Conservation (phyloP, 1,139 yeast genomes). For the Hemisphaericaspora xylofermentans region DNA sequence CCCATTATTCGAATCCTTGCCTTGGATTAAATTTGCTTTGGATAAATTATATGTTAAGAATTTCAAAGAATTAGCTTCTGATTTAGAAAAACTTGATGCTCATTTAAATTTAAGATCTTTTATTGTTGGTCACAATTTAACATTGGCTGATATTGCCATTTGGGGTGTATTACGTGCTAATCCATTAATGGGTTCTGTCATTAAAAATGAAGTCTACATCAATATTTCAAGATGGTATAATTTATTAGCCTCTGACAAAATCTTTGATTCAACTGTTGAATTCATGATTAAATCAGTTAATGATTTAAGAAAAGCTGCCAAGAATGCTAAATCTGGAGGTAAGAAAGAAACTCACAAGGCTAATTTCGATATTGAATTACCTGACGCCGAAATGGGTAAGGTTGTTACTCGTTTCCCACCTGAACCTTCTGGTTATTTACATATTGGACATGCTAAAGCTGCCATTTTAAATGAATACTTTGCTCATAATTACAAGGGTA, state of each 20-base stretch:
- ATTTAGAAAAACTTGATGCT: conserved; percentile 72
- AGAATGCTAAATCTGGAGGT: conserved; percentile 46
- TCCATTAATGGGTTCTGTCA: conserved; percentile 86
- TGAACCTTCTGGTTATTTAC: conserved; percentile 84
- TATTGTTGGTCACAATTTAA: conserved; percentile 61
- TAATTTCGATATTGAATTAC: conserved; percentile 86
- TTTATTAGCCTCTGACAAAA: conserved; percentile 61
- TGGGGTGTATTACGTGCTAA: conserved; percentile 96
- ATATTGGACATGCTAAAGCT: conserved; percentile 96
- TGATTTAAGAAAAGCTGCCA: conserved; percentile 72
- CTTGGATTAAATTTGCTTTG: conserved; percentile 71
- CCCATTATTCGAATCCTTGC: conserved; percentile 34
- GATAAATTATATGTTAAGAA: conserved; percentile 76
- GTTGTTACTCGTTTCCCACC: conserved; percentile 99
- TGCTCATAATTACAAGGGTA: conserved; percentile 92
- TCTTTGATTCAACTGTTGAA: conserved; percentile 70
- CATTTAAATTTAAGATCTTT: conserved; percentile 85
- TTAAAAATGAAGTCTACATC: conserved; percentile 79
- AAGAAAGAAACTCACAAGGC: conserved; percentile 85
- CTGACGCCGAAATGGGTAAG: conserved; percentile 86
- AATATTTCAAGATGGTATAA: conserved; percentile 94
- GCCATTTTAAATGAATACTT: conserved; percentile 93
- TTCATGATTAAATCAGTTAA: conserved; percentile 62
- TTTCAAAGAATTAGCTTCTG: conserved; percentile 75
- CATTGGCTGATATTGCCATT: conserved; percentile 80